A percentile compares a stretch with the other conserved stretches of the same genome.
Evolutionary conservation across 495 filamentous ascomycete species (phyloP).

Genomic region (Gamarada debralockiae): DNA sequence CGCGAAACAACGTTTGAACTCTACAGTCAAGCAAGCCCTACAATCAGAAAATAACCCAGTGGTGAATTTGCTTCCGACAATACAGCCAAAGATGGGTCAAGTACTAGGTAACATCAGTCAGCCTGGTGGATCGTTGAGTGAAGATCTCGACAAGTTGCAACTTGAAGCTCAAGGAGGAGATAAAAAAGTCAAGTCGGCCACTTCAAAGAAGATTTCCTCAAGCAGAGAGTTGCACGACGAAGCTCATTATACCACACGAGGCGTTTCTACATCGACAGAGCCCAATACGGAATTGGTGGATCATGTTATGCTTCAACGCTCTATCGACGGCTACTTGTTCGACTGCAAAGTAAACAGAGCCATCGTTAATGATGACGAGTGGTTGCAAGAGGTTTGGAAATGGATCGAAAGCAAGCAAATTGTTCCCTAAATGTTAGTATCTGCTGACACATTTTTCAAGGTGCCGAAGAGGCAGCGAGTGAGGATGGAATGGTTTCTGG

Average conservation of each 20-base stretch:
- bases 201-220: slow-evolving; percentile 3
- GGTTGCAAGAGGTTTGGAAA: slow-evolving; percentile 71
- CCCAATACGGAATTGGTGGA: slow-evolving; percentile 5
- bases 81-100: slow-evolving; percentile 15
- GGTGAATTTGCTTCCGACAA: slow-evolving; percentile 26
- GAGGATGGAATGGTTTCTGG: slow-evolving; percentile 71
- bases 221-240: slow-evolving; percentile 17
- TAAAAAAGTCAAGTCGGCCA: neutral
- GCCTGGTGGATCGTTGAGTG: neutral
- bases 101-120: neutral
- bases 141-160: neutral
- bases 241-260: slow-evolving; percentile 6
- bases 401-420: slow-evolving; percentile 63
- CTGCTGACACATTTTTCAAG: slow-evolving; percentile 32
- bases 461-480: slow-evolving; percentile 59
- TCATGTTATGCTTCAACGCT: slow-evolving; percentile 28
- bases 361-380: slow-evolving; percentile 68
- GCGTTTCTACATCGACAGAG: neutral
- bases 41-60: slow-evolving; percentile 17
- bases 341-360: slow-evolving; percentile 63
- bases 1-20: slow-evolving; percentile 22
- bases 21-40: slow-evolving; percentile 33
- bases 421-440: neutral
- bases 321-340: slow-evolving; percentile 76
- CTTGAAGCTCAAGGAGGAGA: neutral